Percentiles rank a stretch among this genome's conserved stretches.
These are phyloP conservation scores for Pichia sp. DNA, from an alignment of 1,139 yeast species.

Conservation along the genomic window DNA sequence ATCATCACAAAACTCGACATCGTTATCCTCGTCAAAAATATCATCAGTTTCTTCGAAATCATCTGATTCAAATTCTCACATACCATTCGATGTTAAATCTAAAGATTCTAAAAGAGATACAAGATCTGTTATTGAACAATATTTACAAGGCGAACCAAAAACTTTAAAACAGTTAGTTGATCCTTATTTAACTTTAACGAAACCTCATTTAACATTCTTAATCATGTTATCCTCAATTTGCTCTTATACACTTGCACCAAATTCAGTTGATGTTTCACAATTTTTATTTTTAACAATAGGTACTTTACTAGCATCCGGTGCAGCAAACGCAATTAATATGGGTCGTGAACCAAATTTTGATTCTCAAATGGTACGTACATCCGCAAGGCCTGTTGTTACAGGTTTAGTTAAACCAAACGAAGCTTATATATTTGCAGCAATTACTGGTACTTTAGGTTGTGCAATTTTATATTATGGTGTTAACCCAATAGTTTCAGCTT, in stretches of 20 bases:
- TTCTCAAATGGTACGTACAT: slow-evolving; percentile 81
- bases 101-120: slow-evolving; percentile 20
- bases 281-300: slow-evolving; percentile 73
- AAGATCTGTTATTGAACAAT: slow-evolving; percentile 23
- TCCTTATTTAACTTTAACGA: slow-evolving; percentile 74
- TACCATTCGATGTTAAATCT: slow-evolving; percentile 57
- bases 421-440: slow-evolving; percentile 75
- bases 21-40: no score
- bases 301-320: slow-evolving; percentile 81
- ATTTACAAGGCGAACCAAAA: slow-evolving; percentile 21
- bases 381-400: slow-evolving; percentile 83
- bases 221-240: slow-evolving; percentile 91
- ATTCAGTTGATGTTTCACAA: slow-evolving; percentile 63
- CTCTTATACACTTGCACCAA: slow-evolving; percentile 88
- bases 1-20: not conserved
- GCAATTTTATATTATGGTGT: slow-evolving; percentile 70
- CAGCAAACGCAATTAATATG: slow-evolving; percentile 97
- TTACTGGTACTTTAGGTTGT: slow-evolving; percentile 67
- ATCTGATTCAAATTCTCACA: slow-evolving; percentile 23
- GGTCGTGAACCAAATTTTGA: slow-evolving; percentile 93
- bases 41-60: no score
- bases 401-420: slow-evolving; percentile 70
- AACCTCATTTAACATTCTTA: slow-evolving; percentile 80
- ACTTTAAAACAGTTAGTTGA: slow-evolving; percentile 35
- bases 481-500: slow-evolving; percentile 71